These are phyloP conservation scores for Capronia coronata DNA, from an alignment of 2,329 filamentous ascomycete genomes.

Conservation along the genomic window DNA sequence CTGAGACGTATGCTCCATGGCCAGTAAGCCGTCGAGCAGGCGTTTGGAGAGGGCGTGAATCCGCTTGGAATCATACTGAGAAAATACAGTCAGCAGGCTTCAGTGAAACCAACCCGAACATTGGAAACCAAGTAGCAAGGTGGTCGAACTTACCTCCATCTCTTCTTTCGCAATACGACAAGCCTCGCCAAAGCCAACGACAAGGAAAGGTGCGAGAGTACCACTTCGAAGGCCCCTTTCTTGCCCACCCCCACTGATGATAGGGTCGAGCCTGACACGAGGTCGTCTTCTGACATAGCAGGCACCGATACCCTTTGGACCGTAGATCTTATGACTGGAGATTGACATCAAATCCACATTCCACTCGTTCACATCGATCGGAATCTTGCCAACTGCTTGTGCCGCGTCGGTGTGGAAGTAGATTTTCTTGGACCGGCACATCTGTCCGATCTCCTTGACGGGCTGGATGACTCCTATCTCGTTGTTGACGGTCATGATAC, in stretches of 20 bases:
- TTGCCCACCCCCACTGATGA: slow-evolving; percentile 94
- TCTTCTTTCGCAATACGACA: slow-evolving; percentile 87
- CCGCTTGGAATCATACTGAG: slow-evolving; percentile 82
- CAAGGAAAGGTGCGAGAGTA: slow-evolving; percentile 79
- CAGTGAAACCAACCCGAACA: slow-evolving; percentile 50
- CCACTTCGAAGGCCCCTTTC: slow-evolving; percentile 92
- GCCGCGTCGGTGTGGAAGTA: slow-evolving; percentile 98
- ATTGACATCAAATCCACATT: slow-evolving; percentile 99
- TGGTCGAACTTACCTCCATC: slow-evolving; percentile 64
- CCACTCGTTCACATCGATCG: slow-evolving; percentile 93
- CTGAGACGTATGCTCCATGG: slow-evolving; percentile 84
- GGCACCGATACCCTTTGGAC: slow-evolving; percentile 92
- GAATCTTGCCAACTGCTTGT: slow-evolving; percentile 98
- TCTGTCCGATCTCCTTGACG: slow-evolving; percentile 81
- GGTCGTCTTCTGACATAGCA: slow-evolving; percentile 92
- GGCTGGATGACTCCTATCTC: slow-evolving; percentile 99
- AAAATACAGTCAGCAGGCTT: slow-evolving; percentile 4
- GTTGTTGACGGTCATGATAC: slow-evolving; percentile 98
- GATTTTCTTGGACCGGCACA: slow-evolving; percentile 85
- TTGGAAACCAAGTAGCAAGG: slow-evolving; percentile 59
- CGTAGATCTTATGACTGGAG: slow-evolving; percentile 97
- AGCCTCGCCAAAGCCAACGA: slow-evolving; percentile 91
- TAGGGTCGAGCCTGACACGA: slow-evolving; percentile 85
- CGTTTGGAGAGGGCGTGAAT: slow-evolving; percentile 77
- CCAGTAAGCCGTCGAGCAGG: slow-evolving; percentile 71